Base-by-base conservation (phyloP, 1,284 basidiomycete genomes). In the Schizopora paradoxa region DNA sequence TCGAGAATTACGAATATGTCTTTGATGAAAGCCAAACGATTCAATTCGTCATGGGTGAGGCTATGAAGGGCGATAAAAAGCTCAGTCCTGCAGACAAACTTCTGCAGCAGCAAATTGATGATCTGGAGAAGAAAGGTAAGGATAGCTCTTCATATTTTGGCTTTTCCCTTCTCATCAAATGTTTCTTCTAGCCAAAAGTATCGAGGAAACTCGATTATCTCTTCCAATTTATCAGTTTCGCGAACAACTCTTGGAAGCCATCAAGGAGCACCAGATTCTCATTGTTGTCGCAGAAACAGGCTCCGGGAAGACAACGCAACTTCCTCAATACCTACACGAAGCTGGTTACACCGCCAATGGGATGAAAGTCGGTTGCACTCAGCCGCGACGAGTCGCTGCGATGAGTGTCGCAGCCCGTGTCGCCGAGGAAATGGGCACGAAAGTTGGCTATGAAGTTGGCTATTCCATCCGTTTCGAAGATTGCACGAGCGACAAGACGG, bases 381-480 rank as follows among this genome's bases (percentile, higher is more conserved):
- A 99, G 65, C 96, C 96, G 27, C 88, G 96, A 59, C 90, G 96
- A 54, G 96, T 99, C 10, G 96, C 96, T 3, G 96, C 96, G 25
- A 99, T 99, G 96, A 95, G 91, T 36, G 96, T 99, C 40, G 96
- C 96, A 1, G 92, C 93, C 4, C 93, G 96, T 69, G 96, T 99
- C 3, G 95, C 95, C 0, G 96, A 99, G 53, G 96, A 99, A 67
- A 92, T 99, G 85, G 96, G 94, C 4, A 87, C 85, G 4, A 88
- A 96, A 60, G 82, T 99, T 18, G 96, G 96, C 2, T 88, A 94
- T 56, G 94, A 98, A 66, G 95, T 98, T 51, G 96, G 96, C 11
- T 99, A 99, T 66, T 93, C 91, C 25, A 99, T 99, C 57, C 91
- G 96, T 27, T 99, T 99, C 68, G 96, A 99, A 66, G 95, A 99